These are phyloP conservation scores for Malus orientalis DNA, from an alignment of 306 rosid species.

Conservation along the genomic window DNA sequence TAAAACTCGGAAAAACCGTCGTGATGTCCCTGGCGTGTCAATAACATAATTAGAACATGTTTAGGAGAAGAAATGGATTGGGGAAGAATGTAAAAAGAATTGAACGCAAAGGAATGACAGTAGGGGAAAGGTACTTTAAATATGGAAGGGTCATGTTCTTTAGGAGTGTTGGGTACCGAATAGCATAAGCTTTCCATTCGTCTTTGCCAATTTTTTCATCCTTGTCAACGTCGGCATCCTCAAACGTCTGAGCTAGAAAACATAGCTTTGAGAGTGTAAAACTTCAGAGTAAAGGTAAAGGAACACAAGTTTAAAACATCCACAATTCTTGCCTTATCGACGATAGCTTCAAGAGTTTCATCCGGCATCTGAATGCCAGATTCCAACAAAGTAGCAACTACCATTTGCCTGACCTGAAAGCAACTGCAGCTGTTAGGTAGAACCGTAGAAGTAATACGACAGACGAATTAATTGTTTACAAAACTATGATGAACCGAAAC, in stretches of 20 bases:
- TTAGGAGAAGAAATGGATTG: not conserved
- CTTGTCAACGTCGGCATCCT: slow-evolving; percentile 48
- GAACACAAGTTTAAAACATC: not conserved
- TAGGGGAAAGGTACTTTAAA: slow-evolving; percentile 34
- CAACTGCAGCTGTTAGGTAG: not conserved
- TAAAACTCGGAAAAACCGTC: slow-evolving; percentile 59
- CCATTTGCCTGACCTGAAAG: slow-evolving; percentile 65
- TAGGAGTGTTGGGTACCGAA: slow-evolving; percentile 41
- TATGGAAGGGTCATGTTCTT: slow-evolving; percentile 57
- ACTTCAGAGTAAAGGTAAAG: not conserved
- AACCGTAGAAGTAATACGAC: not conserved
- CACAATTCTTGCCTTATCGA: slow-evolving; percentile 38
- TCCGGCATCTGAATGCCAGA: slow-evolving; percentile 33
- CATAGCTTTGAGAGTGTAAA: not conserved
- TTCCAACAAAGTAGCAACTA: slow-evolving; percentile 51
- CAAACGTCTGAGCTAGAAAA: slow-evolving; percentile 41
- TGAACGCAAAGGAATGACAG: not conserved
- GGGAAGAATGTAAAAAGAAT: too few relatives aligned
- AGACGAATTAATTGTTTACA: not conserved
- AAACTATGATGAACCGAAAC: not conserved
- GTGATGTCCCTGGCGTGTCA: slow-evolving; percentile 29
- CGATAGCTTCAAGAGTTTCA: slow-evolving; percentile 43
- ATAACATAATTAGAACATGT: not conserved
- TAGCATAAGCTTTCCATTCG: slow-evolving; percentile 52
- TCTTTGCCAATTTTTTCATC: slow-evolving; percentile 63